These are phyloP conservation scores for Colletotrichum cereale DNA, from an alignment of 2,329 filamentous ascomycete genomes.

Conservation along the genomic window DNA sequence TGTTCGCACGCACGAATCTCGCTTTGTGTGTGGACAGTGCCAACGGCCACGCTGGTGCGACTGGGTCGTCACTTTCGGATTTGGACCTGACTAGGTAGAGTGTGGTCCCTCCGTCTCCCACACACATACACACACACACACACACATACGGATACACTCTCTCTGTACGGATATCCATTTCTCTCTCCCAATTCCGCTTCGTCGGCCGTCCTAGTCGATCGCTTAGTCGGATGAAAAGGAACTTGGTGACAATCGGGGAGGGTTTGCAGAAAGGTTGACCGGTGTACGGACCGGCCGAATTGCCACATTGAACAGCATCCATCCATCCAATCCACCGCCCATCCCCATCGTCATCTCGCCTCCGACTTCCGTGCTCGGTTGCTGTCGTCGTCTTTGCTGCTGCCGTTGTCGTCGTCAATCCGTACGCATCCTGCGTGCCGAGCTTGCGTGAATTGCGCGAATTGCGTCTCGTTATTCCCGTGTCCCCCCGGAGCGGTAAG, in stretches of 20 bases:
- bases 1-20: constrained; percentile 16
- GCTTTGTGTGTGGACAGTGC: constrained; percentile 5
- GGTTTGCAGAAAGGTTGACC: constrained; percentile 3
- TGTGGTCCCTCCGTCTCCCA: background rate
- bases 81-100: constrained; percentile 4
- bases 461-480: constrained; percentile 2
- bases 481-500: background rate
- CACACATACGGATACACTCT: too few species aligned
- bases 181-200: background rate
- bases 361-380: constrained; percentile 28
- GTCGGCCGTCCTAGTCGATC: constrained; percentile 1
- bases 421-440: constrained; percentile 15
- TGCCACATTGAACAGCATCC: constrained; percentile 15
- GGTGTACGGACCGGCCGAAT: constrained; percentile 17
- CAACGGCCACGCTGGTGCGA: constrained; percentile 13
- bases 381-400: background rate
- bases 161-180: too few species aligned
- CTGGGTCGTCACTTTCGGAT: constrained; percentile 10
- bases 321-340: constrained; percentile 17
- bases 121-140: background rate
- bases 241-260: background rate
- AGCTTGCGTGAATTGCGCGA: constrained; percentile 15
- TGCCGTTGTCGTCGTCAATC: background rate
- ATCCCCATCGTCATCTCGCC: constrained; percentile 37
- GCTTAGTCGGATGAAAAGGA: background rate